Base-by-base conservation (phyloP, 805 yeast species). In the Ogataea salicorniae region DNA sequence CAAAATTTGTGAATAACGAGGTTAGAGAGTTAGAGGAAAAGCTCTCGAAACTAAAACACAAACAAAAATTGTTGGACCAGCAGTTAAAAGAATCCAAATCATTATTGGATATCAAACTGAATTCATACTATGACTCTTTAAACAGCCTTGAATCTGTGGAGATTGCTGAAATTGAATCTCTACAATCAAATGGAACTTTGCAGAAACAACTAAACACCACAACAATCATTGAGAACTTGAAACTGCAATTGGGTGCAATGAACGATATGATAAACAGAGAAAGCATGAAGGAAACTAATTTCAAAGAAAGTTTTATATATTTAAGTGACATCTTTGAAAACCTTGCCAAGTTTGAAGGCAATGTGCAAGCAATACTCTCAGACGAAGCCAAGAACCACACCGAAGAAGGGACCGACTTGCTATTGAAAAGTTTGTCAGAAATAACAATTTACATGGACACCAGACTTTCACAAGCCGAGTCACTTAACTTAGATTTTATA, bases 1-100 rank as follows among this genome's bases (percentile, higher is more conserved):
- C 70, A 0, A 41, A 56, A 14, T 56, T 48, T 1, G 53, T 75
- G 3, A 75, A 71, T 47, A 14, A 40, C 2, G 76, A 76, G 46
- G 74, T 79, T 9, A 51, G 37, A 2, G 59, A 58, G 1, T 53
- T 77, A 38, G 78, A 77, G 47, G 38, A 48, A 8, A 63, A 65
- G 35, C 54, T 79, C 31, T 39, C 43, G 8, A 49, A 53, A 2
- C 51, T 76, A n/a, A 66, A 63, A 39, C 52, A 52, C 2, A 73
- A 71, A 55, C 70, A 70, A 43, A 52, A 47, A 11, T 48, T 68
- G 4, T 45, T 79, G 0, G 54, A 57, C 9, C 45, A 53, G 9
- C 82, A 77, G 54, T 61, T 77, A 29, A 62, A 66, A 23, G 70
- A 69, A 17, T 70, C 82, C 0, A 71, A 75, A 53, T 76, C 81